Base-by-base conservation (phyloP, 2,329 filamentous ascomycete species). In the Aspergillus ochraceoroseus region DNA sequence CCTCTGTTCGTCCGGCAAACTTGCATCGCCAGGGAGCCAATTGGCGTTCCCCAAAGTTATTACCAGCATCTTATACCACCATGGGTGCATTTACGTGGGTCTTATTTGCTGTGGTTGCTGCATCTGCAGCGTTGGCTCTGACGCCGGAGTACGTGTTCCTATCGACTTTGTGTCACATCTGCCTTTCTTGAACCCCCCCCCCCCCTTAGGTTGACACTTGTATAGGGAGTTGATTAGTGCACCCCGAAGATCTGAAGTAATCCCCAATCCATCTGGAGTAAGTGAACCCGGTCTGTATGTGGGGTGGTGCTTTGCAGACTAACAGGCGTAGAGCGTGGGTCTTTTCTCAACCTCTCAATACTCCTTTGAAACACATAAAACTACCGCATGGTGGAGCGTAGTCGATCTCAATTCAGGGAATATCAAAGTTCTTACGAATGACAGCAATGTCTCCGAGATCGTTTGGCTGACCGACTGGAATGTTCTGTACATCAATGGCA, bases 361-460 rank as follows among this genome's bases (percentile, higher is more conserved):
- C 63, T 89, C 80, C 4, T 95, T 95, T 63, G 73, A 83, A 26
- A 74, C 77, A 0, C 87, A 94, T 59, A 72, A 73, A 32, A 83
- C 82, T 58, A 43, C 74, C 4, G 62, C 59, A 5, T 58, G 74
- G 71, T 44, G 82, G 88, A 66, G 81, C 84, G 51, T 90, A 17
- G 68, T 95, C 27, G 80, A 90, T 52, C 72, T 88, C 43, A 68
- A 74, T 31, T 78, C 76, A 5, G 82, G 83, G 22, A 73, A 82
- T 35, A 82, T 82, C 3, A 77, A 72, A 3, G 64, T 81, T 8
- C 70, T 94, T 7, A 82, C 79, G 32, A 75, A 83, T 37, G 78
- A 85, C 47, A 58, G 73, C 15, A 72, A 74, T 41, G 80, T 81
- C 36, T 80, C 76, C 41, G 85, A 90, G 58, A 79, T 87, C 7